phyloP scores from a whole-genome alignment of 352 stramenopile genomes.

The Globisporangium rhizosaccharum region DNA sequence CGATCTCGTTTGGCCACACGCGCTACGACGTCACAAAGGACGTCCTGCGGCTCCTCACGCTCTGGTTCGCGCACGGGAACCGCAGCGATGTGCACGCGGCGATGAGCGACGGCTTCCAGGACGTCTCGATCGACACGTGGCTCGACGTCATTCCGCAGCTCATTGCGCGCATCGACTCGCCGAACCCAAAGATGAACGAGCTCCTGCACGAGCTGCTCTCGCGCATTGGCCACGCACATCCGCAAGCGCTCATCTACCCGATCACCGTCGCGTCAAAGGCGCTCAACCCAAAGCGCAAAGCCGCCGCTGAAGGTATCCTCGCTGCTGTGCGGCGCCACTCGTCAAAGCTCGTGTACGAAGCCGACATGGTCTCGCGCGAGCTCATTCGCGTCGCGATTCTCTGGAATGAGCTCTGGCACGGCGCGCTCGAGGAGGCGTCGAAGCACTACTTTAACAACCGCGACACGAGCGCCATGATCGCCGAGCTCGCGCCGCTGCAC shows the following conservation, averaged over 20 bases:
- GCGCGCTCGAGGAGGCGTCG: slow-evolving; percentile 96
- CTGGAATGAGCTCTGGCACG: slow-evolving; percentile 99
- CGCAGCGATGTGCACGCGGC: slow-evolving; percentile 83
- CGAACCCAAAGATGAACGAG: slow-evolving; percentile 73
- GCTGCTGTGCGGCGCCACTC: slow-evolving; percentile 93
- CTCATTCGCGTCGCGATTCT: slow-evolving; percentile 99
- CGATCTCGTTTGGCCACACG: slow-evolving; percentile 95
- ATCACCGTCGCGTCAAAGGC: slow-evolving; percentile 97
- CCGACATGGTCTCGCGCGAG: slow-evolving; percentile 93
- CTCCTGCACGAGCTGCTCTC: slow-evolving; percentile 86
- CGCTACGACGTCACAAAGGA: slow-evolving; percentile 95
- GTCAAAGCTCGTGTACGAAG: slow-evolving; percentile 96
- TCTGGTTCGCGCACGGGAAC: slow-evolving; percentile 98
- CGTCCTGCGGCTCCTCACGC: slow-evolving; percentile 97
- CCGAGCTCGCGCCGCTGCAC: slow-evolving; percentile 94
- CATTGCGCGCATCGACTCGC: slow-evolving; percentile 91
- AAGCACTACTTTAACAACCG: slow-evolving; percentile 97
- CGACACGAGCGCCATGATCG: slow-evolving; percentile 96
- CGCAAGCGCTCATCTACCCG: slow-evolving; percentile 99
- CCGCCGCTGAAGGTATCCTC: slow-evolving; percentile 94
- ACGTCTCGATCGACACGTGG: slow-evolving; percentile 97
- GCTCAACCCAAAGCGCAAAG: slow-evolving; percentile 85
- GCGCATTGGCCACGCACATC: slow-evolving; percentile 92
- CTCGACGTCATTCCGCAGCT: slow-evolving; percentile 98
- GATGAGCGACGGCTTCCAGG: slow-evolving; percentile 86